Percentiles rank a stretch among this genome's conserved stretches.
Conservation (phyloP, 1,139 yeast genomes). For the Saccharomycopsis crataegensis region DNA sequence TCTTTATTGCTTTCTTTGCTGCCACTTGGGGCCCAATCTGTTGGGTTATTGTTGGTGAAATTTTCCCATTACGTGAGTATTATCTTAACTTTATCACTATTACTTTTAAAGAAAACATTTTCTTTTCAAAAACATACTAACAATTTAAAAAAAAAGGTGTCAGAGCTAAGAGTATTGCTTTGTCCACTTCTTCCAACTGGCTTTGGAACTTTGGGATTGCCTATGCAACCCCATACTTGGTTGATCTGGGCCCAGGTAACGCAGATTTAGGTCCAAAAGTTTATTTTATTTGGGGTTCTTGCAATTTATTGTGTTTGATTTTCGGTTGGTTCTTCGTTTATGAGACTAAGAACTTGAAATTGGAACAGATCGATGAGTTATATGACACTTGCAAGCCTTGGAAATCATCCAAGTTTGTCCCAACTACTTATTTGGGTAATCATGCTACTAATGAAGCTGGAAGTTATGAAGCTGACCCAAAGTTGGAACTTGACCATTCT, state of each 20-base stretch:
- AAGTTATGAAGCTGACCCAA: slow-evolving; percentile 2
- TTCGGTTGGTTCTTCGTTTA: slow-evolving; percentile 57
- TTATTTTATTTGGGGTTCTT: slow-evolving; percentile 72
- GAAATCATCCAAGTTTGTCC: slow-evolving; percentile 23
- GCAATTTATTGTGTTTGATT: slow-evolving; percentile 51
- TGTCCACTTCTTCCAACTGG: slow-evolving; percentile 78
- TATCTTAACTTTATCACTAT: too few relatives aligned
- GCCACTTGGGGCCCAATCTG: slow-evolving; percentile 86
- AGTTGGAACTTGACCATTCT: slow-evolving; percentile 8
- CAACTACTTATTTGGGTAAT: slow-evolving; percentile 7
- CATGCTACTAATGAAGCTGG: background rate
- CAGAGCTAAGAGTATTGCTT: slow-evolving; percentile 72
- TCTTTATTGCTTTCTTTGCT: slow-evolving; percentile 76
- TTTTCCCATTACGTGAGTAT: slow-evolving; percentile 55
- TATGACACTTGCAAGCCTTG: slow-evolving; percentile 37
- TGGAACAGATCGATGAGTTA: slow-evolving; percentile 71
- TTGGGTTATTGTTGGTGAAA: slow-evolving; percentile 71
- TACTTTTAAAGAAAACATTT: too few relatives aligned
- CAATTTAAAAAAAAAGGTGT: slow-evolving; percentile 27
- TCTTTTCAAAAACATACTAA: too few relatives aligned
- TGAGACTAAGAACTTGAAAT: slow-evolving; percentile 67
- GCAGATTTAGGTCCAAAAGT: slow-evolving; percentile 63
- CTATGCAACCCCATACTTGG: slow-evolving; percentile 64
- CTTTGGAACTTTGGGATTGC: slow-evolving; percentile 71
- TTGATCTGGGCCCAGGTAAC: slow-evolving; percentile 56